Base-by-base conservation (phyloP, 2,329 filamentous ascomycete species). In the Fusarium siculi region DNA sequence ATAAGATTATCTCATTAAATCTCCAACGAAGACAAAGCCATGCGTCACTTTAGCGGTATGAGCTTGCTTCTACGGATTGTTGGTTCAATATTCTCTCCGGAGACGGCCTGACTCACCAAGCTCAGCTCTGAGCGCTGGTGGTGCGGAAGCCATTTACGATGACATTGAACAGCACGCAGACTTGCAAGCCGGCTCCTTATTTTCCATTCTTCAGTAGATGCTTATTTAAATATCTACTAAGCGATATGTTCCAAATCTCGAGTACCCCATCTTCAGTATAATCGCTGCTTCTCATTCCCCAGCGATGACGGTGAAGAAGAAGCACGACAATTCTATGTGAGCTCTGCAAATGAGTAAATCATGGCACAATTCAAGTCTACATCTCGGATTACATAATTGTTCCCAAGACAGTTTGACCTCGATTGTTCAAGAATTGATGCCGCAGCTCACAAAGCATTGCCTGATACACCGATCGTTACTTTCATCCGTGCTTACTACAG, bases 11-110 rank as follows among this genome's bases (percentile, higher is more conserved):
- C 39, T 59, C 49, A 40, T 56, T 8, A 25, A 34, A 8, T 40
- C 43, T 8, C 28, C 19, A 11, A 40, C 21, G 6, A 47, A 15
- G 23, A 34, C n/a, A 12, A 40, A 23, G 11, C 9, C 14, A 23
- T 50, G 55, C 30, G 55, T 50, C 55, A 58, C 23, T n/a, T 16
- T 19, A 9, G 42, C 55, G 55, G 42, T 58, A 47, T 50, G 23
- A 12, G 15, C 6, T 37, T 23, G 19, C 34, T 30, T 40, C 5
- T 49, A 15, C 9, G 8, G 15, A 5, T 19, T 15, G 2, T 8
- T 7, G 11, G 4, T 25, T 34, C 19, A 10, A n/a, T n/a, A 2
- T 58, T 23, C 14, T 30, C 42, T 50, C 55, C 25, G 55, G 21
- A 7, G 25, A 58, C 32, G 14, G 23, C 21, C 55, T 58, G 55